phyloP scores from a whole-genome alignment of 257 asterid genomes.

The Solanum tarijense region DNA sequence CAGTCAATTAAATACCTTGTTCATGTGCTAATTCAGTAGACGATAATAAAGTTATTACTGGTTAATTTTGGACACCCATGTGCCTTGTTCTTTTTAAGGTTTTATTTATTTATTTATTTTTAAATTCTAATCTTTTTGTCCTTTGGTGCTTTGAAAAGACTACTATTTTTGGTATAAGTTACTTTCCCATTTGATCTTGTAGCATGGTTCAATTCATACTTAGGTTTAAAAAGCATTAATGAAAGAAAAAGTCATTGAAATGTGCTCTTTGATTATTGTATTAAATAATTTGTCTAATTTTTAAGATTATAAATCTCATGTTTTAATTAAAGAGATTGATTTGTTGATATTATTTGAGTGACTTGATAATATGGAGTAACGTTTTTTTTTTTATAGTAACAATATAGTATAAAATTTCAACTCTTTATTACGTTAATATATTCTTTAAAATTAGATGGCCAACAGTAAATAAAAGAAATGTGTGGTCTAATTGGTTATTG shows the following conservation, averaged over 20 bases:
- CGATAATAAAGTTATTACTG: not conserved
- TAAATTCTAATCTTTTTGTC: not conserved
- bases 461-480: not conserved
- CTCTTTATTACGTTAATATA: not conserved
- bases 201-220: not conserved
- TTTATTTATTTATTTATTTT: not conserved
- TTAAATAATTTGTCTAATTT: not conserved
- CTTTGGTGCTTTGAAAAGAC: not conserved
- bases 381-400: not conserved
- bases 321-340: not conserved
- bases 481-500: not conserved
- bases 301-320: not conserved
- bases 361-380: not conserved
- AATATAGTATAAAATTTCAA: not conserved
- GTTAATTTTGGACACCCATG: slow-evolving; percentile 10
- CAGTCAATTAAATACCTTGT: not conserved
- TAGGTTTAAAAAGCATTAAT: not conserved
- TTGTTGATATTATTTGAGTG: not conserved
- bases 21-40: slow-evolving; percentile 19
- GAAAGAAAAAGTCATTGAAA: not conserved
- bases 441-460: not conserved
- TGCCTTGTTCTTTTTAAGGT: not conserved
- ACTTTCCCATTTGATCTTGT: not conserved
- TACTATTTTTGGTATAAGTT: not conserved
- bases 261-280: not conserved